phyloP scores from a whole-genome alignment of 2,329 filamentous ascomycete species.

The Coniella lustricola region DNA sequence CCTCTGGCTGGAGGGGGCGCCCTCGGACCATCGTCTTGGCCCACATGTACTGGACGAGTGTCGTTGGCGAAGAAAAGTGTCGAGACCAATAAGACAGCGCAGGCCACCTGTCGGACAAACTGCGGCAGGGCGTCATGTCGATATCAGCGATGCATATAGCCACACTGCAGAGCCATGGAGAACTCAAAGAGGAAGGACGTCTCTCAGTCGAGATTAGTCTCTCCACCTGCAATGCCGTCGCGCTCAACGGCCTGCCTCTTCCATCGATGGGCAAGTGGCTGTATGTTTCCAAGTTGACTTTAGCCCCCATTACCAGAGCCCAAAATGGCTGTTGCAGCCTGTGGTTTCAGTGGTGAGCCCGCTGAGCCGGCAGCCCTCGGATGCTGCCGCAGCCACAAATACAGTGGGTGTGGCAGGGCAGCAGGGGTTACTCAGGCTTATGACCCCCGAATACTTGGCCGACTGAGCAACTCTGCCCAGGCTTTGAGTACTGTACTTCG shows the following conservation, averaged over 20 bases:
- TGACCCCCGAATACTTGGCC: too few relatives aligned
- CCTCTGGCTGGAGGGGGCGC: too few relatives aligned
- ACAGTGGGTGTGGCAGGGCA: too few relatives aligned
- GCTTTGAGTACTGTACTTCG: too few relatives aligned
- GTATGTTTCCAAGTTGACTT: background rate
- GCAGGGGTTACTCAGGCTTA: too few relatives aligned
- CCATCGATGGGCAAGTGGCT: background rate
- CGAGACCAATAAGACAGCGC: background rate
- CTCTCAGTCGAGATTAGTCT: background rate
- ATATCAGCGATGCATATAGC: constrained; percentile 4
- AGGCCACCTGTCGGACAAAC: background rate
- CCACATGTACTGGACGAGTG: background rate
- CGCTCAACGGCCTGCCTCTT: background rate
- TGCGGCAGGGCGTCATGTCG: background rate
- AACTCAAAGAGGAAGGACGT: constrained; percentile 3
- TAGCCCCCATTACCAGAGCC: too few relatives aligned
- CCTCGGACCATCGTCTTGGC: background rate
- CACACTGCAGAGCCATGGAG: background rate
- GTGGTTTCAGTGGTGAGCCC: too few relatives aligned
- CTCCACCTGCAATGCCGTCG: background rate
- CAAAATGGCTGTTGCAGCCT: too few relatives aligned
- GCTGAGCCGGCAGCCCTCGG: too few relatives aligned
- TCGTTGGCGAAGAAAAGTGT: background rate
- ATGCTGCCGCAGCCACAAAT: too few relatives aligned
- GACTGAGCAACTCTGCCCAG: too few relatives aligned